Percentiles rank a stretch among this genome's conserved stretches.
These are phyloP conservation scores for Aspergillus amoenus DNA, from an alignment of 2,329 filamentous ascomycete species.

Conservation along the genomic window DNA sequence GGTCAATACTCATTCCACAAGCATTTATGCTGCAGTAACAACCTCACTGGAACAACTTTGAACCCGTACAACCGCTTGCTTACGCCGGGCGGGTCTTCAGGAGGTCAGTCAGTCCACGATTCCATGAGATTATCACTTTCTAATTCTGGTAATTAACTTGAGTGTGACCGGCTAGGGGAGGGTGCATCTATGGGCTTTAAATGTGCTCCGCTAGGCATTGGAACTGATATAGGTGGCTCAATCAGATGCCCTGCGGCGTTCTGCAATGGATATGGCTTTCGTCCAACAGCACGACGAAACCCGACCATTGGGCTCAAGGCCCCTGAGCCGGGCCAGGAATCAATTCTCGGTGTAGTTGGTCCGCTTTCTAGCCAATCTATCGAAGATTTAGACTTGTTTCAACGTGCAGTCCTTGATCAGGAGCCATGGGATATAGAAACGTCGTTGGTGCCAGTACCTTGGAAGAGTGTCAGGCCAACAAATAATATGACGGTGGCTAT, in stretches of 20 bases:
- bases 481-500: conserved; percentile 51
- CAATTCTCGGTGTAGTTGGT: conserved; percentile 36
- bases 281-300: conserved; percentile 38
- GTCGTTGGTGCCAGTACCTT: conserved; percentile 41
- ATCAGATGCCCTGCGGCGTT: conserved; percentile 48
- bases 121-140: too few relatives aligned
- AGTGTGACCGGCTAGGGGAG: conserved; percentile 26
- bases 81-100: conserved; percentile 44
- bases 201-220: conserved; percentile 45
- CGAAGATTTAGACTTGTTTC: conserved; percentile 40
- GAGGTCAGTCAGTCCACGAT: conserved; percentile 20
- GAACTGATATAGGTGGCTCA: conserved; percentile 50
- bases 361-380: conserved; percentile 28
- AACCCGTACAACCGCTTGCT: conserved; percentile 44
- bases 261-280: conserved; percentile 46
- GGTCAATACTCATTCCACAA: conserved; percentile 15
- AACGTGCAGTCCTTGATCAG: conserved; percentile 37
- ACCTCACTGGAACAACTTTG: conserved; percentile 40
- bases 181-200: conserved; percentile 43
- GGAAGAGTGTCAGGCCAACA: conserved; percentile 30
- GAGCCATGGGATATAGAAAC: conserved; percentile 47
- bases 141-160: too few relatives aligned
- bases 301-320: conserved; percentile 31
- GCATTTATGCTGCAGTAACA: conserved; percentile 41
- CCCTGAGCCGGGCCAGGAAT: conserved; percentile 36